Percentiles rank a stretch among this genome's conserved stretches.
Conservation (phyloP, 2,329 filamentous ascomycete genomes). For the Plectosphaerella cucumerina region DNA sequence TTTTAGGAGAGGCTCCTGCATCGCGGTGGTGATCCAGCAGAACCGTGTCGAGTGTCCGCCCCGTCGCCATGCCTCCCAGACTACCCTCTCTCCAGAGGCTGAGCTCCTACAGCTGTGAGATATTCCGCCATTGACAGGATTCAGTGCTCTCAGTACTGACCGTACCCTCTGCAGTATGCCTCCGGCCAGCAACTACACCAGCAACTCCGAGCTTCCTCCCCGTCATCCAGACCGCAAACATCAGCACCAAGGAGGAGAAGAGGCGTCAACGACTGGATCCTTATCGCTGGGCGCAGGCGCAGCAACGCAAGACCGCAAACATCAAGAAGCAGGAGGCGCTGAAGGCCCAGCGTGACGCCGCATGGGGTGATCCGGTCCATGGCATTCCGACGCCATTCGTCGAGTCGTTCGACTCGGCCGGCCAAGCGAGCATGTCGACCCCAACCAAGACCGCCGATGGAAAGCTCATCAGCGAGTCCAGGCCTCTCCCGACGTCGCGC, state of each 20-base stretch:
- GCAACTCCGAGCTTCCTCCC: conserved; percentile 49
- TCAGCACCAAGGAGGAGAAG: conserved; percentile 60
- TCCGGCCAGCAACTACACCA: conserved; percentile 48
- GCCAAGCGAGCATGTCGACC: conserved; percentile 35
- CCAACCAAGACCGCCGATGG: conserved; percentile 36
- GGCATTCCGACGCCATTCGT: conserved; percentile 79
- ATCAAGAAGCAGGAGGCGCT: conserved; percentile 70
- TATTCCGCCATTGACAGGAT: conserved; percentile 16
- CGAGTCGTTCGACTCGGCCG: conserved; percentile 70
- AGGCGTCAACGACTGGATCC: conserved; percentile 70
- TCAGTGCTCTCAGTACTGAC: neutral
- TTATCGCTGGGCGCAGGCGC: conserved; percentile 75
- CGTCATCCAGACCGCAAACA: conserved; percentile 60
- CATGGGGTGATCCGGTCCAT: conserved; percentile 72
- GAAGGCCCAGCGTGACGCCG: conserved; percentile 56
- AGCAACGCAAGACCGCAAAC: conserved; percentile 81
- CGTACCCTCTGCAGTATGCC: conserved; percentile 43
- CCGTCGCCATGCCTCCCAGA: conserved; percentile 61
- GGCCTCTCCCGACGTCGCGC: conserved; percentile 40
- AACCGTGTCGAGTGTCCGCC: conserved; percentile 13
- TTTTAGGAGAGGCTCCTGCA: conserved; percentile 10
- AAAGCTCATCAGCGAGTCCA: conserved; percentile 31
- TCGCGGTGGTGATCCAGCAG: neutral
- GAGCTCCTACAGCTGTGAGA: conserved; percentile 56
- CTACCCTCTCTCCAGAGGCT: conserved; percentile 58